Percentiles rank a stretch among this genome's conserved stretches.
phyloP scores from a whole-genome alignment of 352 stramenopile species.

The Elongisporangium undulatum region DNA sequence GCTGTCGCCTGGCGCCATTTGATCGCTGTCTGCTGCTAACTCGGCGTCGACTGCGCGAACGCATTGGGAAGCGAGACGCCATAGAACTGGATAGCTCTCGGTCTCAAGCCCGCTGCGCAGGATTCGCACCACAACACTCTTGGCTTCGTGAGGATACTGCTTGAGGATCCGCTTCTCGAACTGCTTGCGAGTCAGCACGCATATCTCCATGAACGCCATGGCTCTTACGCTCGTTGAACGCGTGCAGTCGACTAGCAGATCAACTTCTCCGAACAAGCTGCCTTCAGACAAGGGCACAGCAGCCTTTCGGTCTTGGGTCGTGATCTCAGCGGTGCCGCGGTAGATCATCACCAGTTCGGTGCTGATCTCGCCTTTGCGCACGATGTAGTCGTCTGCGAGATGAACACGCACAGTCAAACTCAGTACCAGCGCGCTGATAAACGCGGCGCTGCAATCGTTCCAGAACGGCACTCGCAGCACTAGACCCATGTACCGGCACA shows the following conservation, averaged over 20 bases:
- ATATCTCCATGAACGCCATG: constrained; percentile 17
- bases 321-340: constrained; percentile 18
- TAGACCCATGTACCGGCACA: constrained; percentile 15
- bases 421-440: constrained; percentile 17
- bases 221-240: constrained; percentile 13
- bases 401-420: constrained; percentile 17
- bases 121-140: constrained; percentile 15
- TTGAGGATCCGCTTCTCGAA: constrained; percentile 15
- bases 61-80: constrained; percentile 1
- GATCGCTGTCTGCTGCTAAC: background rate
- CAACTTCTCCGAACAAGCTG: constrained; percentile 13
- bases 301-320: background rate
- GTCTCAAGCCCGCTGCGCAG: constrained; percentile 12
- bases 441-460: constrained; percentile 15
- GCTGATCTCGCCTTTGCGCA: constrained; percentile 18
- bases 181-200: constrained; percentile 4
- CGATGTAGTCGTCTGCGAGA: constrained; percentile 26
- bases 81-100: constrained; percentile 17
- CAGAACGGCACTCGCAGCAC: constrained; percentile 11
- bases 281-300: constrained; percentile 6
- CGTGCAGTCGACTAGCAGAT: constrained; percentile 21
- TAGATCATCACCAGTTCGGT: constrained; percentile 28
- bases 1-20: background rate
- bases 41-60: background rate
- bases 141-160: constrained; percentile 13